Conservation (phyloP, 768 basidiomycete species). For the Phlegmacium glaucopus region DNA sequence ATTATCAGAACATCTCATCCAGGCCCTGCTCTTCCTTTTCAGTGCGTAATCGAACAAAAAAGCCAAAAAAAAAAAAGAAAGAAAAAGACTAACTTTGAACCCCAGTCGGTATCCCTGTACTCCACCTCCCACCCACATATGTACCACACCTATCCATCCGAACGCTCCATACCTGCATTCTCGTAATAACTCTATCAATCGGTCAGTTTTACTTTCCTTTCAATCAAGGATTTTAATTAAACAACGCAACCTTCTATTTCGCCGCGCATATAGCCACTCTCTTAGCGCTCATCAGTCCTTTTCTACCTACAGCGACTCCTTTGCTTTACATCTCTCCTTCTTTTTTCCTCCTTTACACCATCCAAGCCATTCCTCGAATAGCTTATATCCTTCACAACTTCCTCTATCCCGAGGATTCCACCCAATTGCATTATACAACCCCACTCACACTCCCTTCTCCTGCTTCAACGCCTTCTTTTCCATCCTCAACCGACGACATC, state of each 20-base stretch:
- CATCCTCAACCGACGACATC: background rate
- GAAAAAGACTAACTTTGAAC: slow-evolving; percentile 5
- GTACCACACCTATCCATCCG: background rate
- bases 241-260: slow-evolving; percentile 11
- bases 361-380: slow-evolving; percentile 16
- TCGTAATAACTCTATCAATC: slow-evolving; percentile 20
- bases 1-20: slow-evolving; percentile 13
- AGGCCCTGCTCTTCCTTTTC: slow-evolving; percentile 19
- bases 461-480: slow-evolving; percentile 8
- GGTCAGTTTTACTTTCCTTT: slow-evolving; percentile 11
- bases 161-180: slow-evolving; percentile 14
- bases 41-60: slow-evolving; percentile 14
- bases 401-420: slow-evolving; percentile 3
- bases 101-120: slow-evolving; percentile 16
- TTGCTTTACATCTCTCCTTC: slow-evolving; percentile 14
- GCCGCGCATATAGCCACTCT: slow-evolving; percentile 28
- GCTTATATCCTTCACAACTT: slow-evolving; percentile 7
- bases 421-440: no score
- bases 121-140: slow-evolving; percentile 9
- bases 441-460: slow-evolving; percentile 13
- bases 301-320: slow-evolving; percentile 13
- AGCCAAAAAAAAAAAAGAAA: background rate
- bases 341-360: slow-evolving; percentile 21
- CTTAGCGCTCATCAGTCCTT: slow-evolving; percentile 17
- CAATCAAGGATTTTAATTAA: slow-evolving; percentile 12